Evolutionary conservation across 495 filamentous ascomycete genomes (phyloP).

Genomic region (Elasticomyces elasticus): DNA sequence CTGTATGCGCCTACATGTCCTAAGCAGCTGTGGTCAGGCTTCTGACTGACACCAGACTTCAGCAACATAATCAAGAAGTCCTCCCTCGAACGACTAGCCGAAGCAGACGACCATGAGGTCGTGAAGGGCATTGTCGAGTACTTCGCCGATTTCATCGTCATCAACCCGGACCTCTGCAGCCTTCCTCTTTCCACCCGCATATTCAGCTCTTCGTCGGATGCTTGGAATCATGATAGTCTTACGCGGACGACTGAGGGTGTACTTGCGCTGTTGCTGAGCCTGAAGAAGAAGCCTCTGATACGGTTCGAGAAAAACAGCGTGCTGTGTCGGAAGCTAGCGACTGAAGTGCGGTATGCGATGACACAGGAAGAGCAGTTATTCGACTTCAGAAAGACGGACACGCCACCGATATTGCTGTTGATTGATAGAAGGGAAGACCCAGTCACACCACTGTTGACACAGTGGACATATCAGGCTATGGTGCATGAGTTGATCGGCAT

Average conservation of each 20-base stretch:
- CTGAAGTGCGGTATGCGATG: slow-evolving; percentile 82
- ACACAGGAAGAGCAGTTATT: slow-evolving; percentile 96
- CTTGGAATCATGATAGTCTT: slow-evolving; percentile 81
- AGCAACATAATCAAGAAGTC: slow-evolving; percentile 97
- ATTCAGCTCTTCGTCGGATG: slow-evolving; percentile 65
- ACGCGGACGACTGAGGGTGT: slow-evolving; percentile 77
- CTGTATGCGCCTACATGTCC: slow-evolving; percentile 35
- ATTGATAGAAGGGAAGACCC: slow-evolving; percentile 91
- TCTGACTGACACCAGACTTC: slow-evolving; percentile 48
- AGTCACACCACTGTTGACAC: slow-evolving; percentile 86
- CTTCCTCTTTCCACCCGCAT: slow-evolving; percentile 66
- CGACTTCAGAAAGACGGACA: slow-evolving; percentile 92
- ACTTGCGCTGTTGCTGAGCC: slow-evolving; percentile 66
- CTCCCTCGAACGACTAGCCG: slow-evolving; percentile 83
- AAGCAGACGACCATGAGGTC: slow-evolving; percentile 97
- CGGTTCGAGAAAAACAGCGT: slow-evolving; percentile 88
- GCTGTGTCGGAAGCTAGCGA: slow-evolving; percentile 82
- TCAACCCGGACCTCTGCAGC: slow-evolving; percentile 89
- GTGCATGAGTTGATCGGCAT: slow-evolving; percentile 94
- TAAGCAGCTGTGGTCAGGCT: slow-evolving; percentile 1
- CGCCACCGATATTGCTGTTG: slow-evolving; percentile 82
- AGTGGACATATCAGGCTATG: slow-evolving; percentile 99
- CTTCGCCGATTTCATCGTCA: slow-evolving; percentile 87
- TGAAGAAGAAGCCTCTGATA: slow-evolving; percentile 95
- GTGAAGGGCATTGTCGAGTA: slow-evolving; percentile 87